A percentile compares a stretch with the other conserved stretches of the same genome.
Conservation (phyloP, 495 filamentous ascomycete species). For the Aspergillus ellipticus region DNA sequence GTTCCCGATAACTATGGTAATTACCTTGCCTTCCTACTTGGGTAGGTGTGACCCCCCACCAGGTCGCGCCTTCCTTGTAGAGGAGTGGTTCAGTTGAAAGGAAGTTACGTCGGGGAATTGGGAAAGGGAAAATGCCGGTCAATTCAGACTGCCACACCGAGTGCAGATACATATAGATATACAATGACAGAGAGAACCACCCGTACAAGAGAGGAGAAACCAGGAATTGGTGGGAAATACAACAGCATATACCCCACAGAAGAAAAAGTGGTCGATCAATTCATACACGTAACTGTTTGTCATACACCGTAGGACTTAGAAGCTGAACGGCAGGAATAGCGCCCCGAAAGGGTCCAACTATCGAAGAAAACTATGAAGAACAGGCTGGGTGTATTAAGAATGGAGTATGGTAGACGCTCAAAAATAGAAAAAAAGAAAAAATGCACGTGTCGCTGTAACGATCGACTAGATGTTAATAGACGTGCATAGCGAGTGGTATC, state of each 20-base stretch:
- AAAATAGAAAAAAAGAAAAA: constrained; percentile 2
- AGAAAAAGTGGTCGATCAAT: background rate
- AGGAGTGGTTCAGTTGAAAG: no score
- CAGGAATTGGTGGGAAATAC: background rate
- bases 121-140: background rate
- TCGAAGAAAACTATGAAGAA: background rate
- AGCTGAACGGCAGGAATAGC: background rate
- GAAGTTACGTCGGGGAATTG: no score
- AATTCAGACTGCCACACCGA: background rate
- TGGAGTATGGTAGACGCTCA: background rate
- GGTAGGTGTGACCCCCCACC: no score
- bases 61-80: no score
- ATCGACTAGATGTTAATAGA: background rate
- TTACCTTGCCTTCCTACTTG: no score
- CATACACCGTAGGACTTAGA: background rate
- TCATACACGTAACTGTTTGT: background rate
- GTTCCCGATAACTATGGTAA: no score
- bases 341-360: background rate
- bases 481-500: constrained; percentile 4
- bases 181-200: background rate
- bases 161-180: background rate
- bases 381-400: background rate
- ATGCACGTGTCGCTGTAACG: constrained; percentile 2
- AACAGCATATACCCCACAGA: background rate
- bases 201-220: background rate